Percentiles rank a stretch among this genome's conserved stretches.
Evolutionary conservation across 1,284 basidiomycete genomes (phyloP).

Genomic region (Microbotryum intermedium): DNA sequence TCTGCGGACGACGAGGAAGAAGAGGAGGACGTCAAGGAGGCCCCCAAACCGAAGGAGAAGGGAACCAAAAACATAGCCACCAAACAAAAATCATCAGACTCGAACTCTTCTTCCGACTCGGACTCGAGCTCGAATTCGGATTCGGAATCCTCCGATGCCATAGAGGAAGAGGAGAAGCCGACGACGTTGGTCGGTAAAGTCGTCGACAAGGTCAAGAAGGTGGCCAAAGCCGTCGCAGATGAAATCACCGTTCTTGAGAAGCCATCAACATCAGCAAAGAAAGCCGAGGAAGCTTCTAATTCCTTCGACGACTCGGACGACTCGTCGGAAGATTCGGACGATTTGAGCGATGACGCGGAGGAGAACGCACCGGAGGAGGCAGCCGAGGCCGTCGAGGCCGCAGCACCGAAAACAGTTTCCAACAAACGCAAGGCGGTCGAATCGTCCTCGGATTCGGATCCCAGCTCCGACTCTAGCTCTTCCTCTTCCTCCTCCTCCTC

Average conservation of each 20-base stretch:
- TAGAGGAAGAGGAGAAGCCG: conserved; percentile 8
- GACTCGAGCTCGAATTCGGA: conserved; percentile 8
- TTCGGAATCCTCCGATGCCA: neutral
- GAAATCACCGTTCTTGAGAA: conserved; percentile 10
- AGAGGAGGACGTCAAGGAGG: conserved; percentile 15
- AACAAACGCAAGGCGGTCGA: conserved; percentile 21
- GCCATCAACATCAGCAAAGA: conserved; percentile 1
- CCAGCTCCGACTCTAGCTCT: conserved; percentile 32
- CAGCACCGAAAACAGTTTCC: neutral
- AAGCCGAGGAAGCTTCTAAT: conserved; percentile 4
- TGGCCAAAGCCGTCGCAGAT: conserved; percentile 11
- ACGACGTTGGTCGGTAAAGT: conserved; percentile 3
- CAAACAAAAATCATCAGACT: conserved; percentile 33
- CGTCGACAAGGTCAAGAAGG: conserved; percentile 11
- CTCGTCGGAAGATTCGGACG: conserved; percentile 1
- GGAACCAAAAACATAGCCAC: conserved; percentile 35
- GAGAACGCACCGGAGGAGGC: no score
- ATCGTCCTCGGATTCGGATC: conserved; percentile 31
- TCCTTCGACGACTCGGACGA: no score
- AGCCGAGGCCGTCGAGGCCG: neutral
- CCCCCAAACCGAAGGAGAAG: neutral
- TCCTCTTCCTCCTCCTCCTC: conserved; percentile 2
- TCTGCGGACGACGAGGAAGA: conserved; percentile 21
- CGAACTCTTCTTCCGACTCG: conserved; percentile 3
- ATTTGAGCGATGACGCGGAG: neutral